A percentile compares a stretch with the other conserved stretches of the same genome.
Conservation (phyloP, 1,139 yeast species). For the Debaryomycetaceae sp. region DNA sequence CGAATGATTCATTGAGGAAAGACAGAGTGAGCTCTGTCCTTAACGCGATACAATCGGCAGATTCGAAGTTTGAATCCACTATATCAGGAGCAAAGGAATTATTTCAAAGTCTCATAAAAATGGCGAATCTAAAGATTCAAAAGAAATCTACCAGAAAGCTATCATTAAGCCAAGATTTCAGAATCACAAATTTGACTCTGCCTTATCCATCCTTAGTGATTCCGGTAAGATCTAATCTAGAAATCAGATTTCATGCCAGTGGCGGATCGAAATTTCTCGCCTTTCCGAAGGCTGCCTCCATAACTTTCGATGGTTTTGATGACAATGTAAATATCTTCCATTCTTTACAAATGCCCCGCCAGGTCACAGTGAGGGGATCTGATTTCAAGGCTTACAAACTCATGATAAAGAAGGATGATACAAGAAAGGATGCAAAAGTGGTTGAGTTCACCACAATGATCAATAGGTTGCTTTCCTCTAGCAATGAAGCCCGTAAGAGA, state of each 20-base stretch:
- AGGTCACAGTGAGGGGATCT: conserved; percentile 71
- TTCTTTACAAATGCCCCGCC: conserved; percentile 86
- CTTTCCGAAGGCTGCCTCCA: conserved; percentile 49
- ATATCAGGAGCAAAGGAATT: conserved; percentile 30
- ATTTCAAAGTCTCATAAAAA: conserved; percentile 31
- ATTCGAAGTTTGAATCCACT: conserved; percentile 8
- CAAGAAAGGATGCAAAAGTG: conserved; percentile 90
- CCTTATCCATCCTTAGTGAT: conserved; percentile 69
- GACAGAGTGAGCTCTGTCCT: conserved; percentile 43
- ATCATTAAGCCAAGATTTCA: conserved; percentile 40
- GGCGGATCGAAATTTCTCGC: conserved; percentile 46
- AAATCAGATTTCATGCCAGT: conserved; percentile 57
- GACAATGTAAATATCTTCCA: conserved; percentile 65
- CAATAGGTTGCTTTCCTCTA: conserved; percentile 64
- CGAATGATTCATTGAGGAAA: conserved; percentile 57
- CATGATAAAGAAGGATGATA: conserved; percentile 87
- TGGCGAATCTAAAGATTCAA: conserved; percentile 34
- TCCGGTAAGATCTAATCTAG: conserved; percentile 75
- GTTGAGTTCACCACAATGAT: conserved; percentile 91
- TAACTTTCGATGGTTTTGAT: conserved; percentile 57
- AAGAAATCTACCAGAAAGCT: conserved; percentile 31
- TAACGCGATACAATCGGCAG: conserved; percentile 11
- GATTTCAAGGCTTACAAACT: conserved; percentile 71
- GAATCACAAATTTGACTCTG: conserved; percentile 45
- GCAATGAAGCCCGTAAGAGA: conserved; percentile 71